Percentiles rank a stretch among this genome's conserved stretches.
phyloP scores from a whole-genome alignment of 768 basidiomycete genomes.

The Postia placenta region DNA sequence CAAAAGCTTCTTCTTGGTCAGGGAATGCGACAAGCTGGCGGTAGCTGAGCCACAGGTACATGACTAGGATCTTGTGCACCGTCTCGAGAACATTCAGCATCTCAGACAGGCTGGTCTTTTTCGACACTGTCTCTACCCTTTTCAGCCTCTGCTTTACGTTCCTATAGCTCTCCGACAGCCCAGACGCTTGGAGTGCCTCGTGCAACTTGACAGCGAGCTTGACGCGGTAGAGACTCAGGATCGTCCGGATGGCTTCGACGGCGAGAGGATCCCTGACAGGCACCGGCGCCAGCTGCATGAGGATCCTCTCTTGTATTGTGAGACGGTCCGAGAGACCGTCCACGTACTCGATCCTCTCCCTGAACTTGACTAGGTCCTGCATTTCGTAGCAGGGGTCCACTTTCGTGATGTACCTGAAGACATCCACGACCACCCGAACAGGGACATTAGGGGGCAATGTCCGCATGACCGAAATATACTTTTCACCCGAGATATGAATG shows the following conservation, averaged over 20 bases:
- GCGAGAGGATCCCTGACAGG: slow-evolving; percentile 40
- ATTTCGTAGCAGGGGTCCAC: slow-evolving; percentile 40
- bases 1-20: slow-evolving; percentile 41
- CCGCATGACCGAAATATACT: slow-evolving; percentile 25
- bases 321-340: slow-evolving; percentile 34
- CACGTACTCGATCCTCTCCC: slow-evolving; percentile 35
- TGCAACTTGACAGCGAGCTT: slow-evolving; percentile 38
- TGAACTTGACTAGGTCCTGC: slow-evolving; percentile 17
- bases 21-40: slow-evolving; percentile 65
- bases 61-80: slow-evolving; percentile 66
- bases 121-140: too few relatives aligned
- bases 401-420: slow-evolving; percentile 40
- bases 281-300: slow-evolving; percentile 47
- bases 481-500: slow-evolving; percentile 27
- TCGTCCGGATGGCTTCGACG: slow-evolving; percentile 27
- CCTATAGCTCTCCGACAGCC: slow-evolving; percentile 34
- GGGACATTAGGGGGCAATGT: slow-evolving; percentile 39
- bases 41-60: slow-evolving; percentile 83
- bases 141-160: too few relatives aligned
- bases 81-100: slow-evolving; percentile 46
- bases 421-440: slow-evolving; percentile 40
- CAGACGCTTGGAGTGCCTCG: slow-evolving; percentile 28
- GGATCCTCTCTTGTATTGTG: slow-evolving; percentile 36
- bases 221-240: slow-evolving; percentile 38
- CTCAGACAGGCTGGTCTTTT: not conserved